phyloP scores from a whole-genome alignment of 257 asterid genomes.

The Perilla frutescens region DNA sequence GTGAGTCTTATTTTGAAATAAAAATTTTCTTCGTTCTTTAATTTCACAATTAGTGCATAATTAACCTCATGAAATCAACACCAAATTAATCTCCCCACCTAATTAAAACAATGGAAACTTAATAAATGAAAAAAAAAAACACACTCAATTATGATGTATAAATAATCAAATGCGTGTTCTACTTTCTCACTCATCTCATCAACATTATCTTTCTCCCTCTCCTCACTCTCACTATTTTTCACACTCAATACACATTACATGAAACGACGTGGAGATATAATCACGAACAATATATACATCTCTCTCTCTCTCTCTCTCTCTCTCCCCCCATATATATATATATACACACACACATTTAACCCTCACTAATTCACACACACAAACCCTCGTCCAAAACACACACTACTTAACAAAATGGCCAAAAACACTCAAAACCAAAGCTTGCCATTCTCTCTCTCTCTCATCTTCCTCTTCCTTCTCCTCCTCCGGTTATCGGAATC shows the following conservation, averaged over 20 bases:
- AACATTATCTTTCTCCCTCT: conserved; percentile 17
- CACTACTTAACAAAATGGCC: conserved; percentile 14
- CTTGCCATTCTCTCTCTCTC: conserved; percentile 16
- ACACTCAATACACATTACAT: conserved; percentile 40
- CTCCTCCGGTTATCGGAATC: conserved; percentile 44
- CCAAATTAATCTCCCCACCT: background rate
- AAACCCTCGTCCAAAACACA: conserved; percentile 3
- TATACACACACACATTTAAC: conserved; percentile 10
- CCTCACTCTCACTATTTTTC: conserved; percentile 4
- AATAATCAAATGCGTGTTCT: conserved; percentile 49
- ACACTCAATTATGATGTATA: background rate
- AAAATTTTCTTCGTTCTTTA: too few relatives aligned
- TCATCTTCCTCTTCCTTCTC: conserved; percentile 32
- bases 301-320: conserved; percentile 30
- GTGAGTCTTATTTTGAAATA: too few relatives aligned
- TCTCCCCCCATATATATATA: conserved; percentile 22
- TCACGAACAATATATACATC: conserved; percentile 23
- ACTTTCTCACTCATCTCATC: conserved; percentile 50
- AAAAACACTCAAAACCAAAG: background rate
- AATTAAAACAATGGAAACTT: too few relatives aligned
- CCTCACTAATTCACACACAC: conserved; percentile 24
- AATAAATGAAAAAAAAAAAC: too few relatives aligned
- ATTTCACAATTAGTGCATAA: too few relatives aligned
- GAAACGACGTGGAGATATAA: conserved; percentile 47
- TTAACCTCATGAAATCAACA: too few relatives aligned